A percentile compares a stretch with the other conserved stretches of the same genome.
Evolutionary conservation across 305 asterid genomes (phyloP).

Genomic region (Striga hermonthica): DNA sequence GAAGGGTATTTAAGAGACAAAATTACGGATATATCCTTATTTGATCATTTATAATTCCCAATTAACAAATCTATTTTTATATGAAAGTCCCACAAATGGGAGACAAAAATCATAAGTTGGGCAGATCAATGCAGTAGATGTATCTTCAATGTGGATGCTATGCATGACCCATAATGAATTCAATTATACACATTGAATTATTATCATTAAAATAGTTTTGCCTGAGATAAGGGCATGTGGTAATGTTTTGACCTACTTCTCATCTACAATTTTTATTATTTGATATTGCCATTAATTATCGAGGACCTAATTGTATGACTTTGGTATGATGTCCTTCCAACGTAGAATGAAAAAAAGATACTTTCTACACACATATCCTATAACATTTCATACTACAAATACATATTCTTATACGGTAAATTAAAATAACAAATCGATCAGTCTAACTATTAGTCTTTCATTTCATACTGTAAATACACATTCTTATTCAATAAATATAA

Average conservation of each 20-base stretch:
- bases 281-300: neutral
- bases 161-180: neutral
- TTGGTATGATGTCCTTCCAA: no score
- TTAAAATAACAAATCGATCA: no score
- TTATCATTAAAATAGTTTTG: neutral
- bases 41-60: neutral
- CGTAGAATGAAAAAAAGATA: no score
- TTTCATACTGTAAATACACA: no score
- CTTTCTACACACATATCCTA: no score
- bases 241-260: constrained; percentile 9
- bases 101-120: neutral
- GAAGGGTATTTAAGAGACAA: no score
- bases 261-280: neutral
- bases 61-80: neutral
- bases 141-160: constrained; percentile 1
- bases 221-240: neutral
- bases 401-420: no score
- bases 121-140: neutral
- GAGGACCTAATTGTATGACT: no score
- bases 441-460: no score
- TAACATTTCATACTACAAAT: no score
- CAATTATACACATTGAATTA: neutral
- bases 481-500: no score
- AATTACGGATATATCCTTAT: no score
- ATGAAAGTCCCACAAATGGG: neutral